A percentile compares a stretch with the other conserved stretches of the same genome.
These are phyloP conservation scores for Paecilomyces sp. DNA, from an alignment of 2,329 filamentous ascomycete species.

Conservation along the genomic window DNA sequence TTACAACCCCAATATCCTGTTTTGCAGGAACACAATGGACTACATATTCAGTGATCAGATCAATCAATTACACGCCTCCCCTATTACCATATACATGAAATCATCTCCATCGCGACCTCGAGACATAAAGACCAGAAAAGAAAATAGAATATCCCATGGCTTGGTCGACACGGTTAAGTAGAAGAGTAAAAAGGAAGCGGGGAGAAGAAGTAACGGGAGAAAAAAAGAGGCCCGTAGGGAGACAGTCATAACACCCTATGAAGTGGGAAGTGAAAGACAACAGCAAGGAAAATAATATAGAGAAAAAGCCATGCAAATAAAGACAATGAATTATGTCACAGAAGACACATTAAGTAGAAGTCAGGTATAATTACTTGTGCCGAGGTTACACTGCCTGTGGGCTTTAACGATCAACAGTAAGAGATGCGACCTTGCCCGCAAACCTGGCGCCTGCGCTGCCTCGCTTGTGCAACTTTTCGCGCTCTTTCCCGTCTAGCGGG, in stretches of 20 bases:
- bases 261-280: background rate
- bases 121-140: background rate
- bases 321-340: background rate
- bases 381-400: background rate
- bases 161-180: background rate
- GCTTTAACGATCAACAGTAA: conserved; percentile 34
- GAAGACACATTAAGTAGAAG: conserved; percentile 3
- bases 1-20: no score
- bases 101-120: background rate
- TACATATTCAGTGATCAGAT: background rate
- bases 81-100: background rate
- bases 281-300: conserved; percentile 3
- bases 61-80: background rate
- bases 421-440: conserved; percentile 39
- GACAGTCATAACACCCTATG: background rate
- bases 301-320: background rate
- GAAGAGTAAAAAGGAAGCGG: background rate
- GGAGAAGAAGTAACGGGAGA: background rate
- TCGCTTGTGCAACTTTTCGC: conserved; percentile 69
- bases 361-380: conserved; percentile 12
- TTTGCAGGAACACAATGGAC: background rate
- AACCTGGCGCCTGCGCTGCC: conserved; percentile 70
- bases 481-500: conserved; percentile 43
- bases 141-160: background rate
- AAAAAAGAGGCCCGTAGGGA: background rate